These are phyloP conservation scores for Phytophthora sojae DNA, from an alignment of 352 stramenopile species.

Conservation along the genomic window DNA sequence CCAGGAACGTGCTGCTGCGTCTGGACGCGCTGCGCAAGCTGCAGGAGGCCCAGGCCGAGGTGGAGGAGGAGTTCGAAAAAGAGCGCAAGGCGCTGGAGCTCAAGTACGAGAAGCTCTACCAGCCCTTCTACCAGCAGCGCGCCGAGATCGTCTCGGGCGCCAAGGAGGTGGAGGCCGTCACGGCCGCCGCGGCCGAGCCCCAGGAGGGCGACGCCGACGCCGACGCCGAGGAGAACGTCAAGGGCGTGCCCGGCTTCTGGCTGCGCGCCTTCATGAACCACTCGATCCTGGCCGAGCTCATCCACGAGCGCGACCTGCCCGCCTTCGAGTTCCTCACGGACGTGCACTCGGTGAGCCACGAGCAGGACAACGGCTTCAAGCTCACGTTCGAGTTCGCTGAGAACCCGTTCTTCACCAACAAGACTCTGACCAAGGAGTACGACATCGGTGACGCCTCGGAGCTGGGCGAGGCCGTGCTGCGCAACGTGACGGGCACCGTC, in stretches of 20 bases:
- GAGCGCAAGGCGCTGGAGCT: constrained; percentile 84
- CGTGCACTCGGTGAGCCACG: constrained; percentile 79
- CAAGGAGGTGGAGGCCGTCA: constrained; percentile 79
- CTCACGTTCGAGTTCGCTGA: constrained; percentile 83
- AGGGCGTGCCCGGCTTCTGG: constrained; percentile 88
- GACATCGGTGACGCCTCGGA: constrained; percentile 87
- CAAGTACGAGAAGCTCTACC: constrained; percentile 91
- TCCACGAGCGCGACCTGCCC: constrained; percentile 82
- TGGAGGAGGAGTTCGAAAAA: constrained; percentile 89
- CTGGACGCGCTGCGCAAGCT: constrained; percentile 75
- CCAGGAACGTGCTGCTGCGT: constrained; percentile 77
- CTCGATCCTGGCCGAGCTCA: constrained; percentile 78
- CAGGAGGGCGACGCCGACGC: constrained; percentile 44
- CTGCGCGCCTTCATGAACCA: constrained; percentile 88
- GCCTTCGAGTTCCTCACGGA: constrained; percentile 83
- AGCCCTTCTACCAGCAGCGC: constrained; percentile 81
- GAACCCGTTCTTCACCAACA: constrained; percentile 86
- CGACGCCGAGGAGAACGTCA: constrained; percentile 61
- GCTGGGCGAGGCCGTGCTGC: constrained; percentile 79
- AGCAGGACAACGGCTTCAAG: constrained; percentile 88
- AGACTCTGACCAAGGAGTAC: constrained; percentile 85
- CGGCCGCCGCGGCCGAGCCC: constrained; percentile 53
- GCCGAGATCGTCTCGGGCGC: constrained; percentile 77
- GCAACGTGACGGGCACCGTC: constrained; percentile 74
- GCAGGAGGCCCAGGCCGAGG: constrained; percentile 76